Evolutionary conservation across 2,329 filamentous ascomycete genomes (phyloP), one percentile per base, ranked within the genome.

Genomic region (Lasiodiplodia sp.): DNA sequence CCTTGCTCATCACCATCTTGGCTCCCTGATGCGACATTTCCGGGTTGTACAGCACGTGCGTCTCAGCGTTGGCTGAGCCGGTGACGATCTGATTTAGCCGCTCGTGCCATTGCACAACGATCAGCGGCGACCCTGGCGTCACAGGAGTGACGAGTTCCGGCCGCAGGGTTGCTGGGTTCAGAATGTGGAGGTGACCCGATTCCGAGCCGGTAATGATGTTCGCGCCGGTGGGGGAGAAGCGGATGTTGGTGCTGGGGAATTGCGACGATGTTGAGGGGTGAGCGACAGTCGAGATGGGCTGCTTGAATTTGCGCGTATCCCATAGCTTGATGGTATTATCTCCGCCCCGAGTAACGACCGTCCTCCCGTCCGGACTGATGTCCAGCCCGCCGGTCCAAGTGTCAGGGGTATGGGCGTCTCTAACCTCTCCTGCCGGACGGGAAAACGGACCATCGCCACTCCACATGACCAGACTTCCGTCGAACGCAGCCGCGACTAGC

Each of bases 81-180:
- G 95, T 97, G 71, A 98, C 81, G 75, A 99, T 97, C 77, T 99
- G 96, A 78, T 99, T 98, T 76, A 99, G 89, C 79, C 94, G 97
- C 23, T 92, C 87, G 76, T 99, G 95, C 96, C 96, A 99, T 71
- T 92, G 85, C 31, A 97, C 93, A 2, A 90, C 90, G 70, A 98
- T 92, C 10, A 99, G 83, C 0, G 95, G 88, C 6, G 90, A 92
- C 16, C 91, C 91, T 0, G 93, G 91, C 0, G 95, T 97, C n/a
- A 99, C 89, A 3, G 93, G 91, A 2, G 95, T 97, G 68, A 95
- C 89, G 37, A 93, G 88, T 77, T 97, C 94, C 1, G 94, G 86
- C 69, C 87, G 90, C 68, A 99, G 85, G 62, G 96, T 98, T 49
- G 94, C 96, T 0, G 96, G 92, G 76, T 97, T 98, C 69, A 99